Evolutionary conservation across 257 asterid genomes (phyloP).

Genomic region (Nicotiana undulata): DNA sequence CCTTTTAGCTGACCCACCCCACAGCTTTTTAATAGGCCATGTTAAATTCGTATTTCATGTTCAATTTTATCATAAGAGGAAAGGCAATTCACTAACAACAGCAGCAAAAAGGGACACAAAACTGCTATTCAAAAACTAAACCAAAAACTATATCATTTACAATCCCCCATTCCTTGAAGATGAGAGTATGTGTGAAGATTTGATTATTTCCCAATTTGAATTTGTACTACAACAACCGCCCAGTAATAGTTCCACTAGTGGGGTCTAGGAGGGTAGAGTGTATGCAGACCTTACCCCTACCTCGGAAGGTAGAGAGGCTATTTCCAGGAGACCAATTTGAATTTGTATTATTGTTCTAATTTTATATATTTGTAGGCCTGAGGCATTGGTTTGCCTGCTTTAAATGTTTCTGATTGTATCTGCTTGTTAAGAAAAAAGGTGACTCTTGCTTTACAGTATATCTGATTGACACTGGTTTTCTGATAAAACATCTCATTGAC

Average conservation of each 20-base stretch:
- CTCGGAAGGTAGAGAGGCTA: too few species aligned
- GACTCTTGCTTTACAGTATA: not conserved
- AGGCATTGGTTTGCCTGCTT: not conserved
- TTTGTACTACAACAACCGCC: not conserved
- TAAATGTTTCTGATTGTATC: not conserved
- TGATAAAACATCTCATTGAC: not conserved
- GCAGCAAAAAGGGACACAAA: too few species aligned
- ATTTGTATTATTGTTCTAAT: not conserved
- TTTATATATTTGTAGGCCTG: not conserved
- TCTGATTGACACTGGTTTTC: constrained; percentile 1
- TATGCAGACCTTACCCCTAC: too few species aligned
- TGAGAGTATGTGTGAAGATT: not conserved
- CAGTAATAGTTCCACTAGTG: too few species aligned
- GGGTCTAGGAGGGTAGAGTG: too few species aligned
- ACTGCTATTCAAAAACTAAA: not conserved
- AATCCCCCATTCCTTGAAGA: not conserved
- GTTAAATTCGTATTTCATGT: not conserved
- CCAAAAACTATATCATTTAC: not conserved
- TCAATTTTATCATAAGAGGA: not conserved
- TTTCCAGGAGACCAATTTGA: not conserved
- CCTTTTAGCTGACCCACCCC: not conserved
- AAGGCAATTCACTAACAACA: not conserved
- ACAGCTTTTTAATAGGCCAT: not conserved
- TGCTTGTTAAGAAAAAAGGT: not conserved
- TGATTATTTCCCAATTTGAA: not conserved